Evolutionary conservation across 345 rosid genomes (phyloP).

Genomic region (Gossypium longicalyx): DNA sequence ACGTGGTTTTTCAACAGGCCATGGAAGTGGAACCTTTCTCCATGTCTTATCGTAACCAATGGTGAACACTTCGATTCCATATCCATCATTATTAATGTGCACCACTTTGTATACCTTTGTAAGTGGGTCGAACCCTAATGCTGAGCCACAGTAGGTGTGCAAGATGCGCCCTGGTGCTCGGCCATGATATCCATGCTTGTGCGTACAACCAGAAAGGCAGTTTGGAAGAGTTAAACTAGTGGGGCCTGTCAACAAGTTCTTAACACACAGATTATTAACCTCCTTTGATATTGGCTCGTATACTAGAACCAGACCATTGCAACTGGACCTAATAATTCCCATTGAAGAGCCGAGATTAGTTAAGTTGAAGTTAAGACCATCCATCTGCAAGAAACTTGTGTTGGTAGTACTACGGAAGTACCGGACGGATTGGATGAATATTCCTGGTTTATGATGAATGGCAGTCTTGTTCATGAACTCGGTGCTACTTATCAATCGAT

Average conservation of each 20-base stretch:
- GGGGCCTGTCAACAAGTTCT: constrained; percentile 10
- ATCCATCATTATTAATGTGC: constrained; percentile 4
- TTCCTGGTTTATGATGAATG: background rate
- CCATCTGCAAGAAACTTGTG: background rate
- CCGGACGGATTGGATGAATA: background rate
- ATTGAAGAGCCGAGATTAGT: background rate
- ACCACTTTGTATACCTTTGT: constrained; percentile 18
- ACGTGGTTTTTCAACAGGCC: background rate
- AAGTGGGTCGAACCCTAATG: background rate
- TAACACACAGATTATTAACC: background rate
- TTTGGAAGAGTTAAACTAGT: background rate
- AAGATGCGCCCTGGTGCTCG: background rate
- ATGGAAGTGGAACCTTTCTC: constrained; percentile 10
- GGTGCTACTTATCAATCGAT: background rate
- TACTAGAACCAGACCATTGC: constrained; percentile 6
- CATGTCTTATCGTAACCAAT: constrained; percentile 11
- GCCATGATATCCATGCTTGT: background rate
- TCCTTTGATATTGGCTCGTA: background rate
- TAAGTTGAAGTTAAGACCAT: background rate
- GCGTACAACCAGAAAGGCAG: constrained; percentile 11
- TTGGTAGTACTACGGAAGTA: background rate
- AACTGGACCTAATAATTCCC: constrained; percentile 15
- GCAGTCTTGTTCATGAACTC: background rate
- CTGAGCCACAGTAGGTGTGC: too few relatives aligned
- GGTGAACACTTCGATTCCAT: constrained; percentile 9